Evolutionary conservation across 495 filamentous ascomycete species (phyloP).

Genomic region (Aspergillus haitiensis): DNA sequence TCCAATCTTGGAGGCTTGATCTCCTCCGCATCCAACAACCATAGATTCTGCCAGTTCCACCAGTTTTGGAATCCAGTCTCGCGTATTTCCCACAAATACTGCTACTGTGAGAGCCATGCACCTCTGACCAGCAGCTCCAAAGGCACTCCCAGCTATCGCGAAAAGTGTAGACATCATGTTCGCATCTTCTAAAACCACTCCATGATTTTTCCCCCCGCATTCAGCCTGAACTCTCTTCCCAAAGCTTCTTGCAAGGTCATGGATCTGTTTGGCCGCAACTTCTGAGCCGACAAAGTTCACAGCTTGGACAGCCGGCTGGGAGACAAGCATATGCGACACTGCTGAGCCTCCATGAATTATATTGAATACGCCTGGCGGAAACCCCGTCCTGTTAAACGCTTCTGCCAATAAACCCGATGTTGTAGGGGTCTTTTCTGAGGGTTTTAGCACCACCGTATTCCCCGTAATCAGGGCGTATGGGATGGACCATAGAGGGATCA

Average conservation of each 20-base stretch:
- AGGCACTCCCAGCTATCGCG: conserved; percentile 33
- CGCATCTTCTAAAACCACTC: conserved; percentile 32
- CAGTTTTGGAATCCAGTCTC: conserved; percentile 32
- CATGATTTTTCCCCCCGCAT: conserved; percentile 35
- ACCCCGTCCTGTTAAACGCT: conserved; percentile 24
- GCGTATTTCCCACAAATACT: conserved; percentile 31
- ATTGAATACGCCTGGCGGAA: conserved; percentile 34
- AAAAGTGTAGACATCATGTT: conserved; percentile 32
- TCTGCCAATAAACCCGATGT: conserved; percentile 25
- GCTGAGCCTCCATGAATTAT: conserved; percentile 29
- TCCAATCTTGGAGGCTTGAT: conserved; percentile 30
- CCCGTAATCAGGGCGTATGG: conserved; percentile 29
- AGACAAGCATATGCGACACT: conserved; percentile 22
- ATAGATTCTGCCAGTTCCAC: conserved; percentile 26
- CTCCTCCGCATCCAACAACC: conserved; percentile 27
- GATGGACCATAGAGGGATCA: conserved; percentile 28
- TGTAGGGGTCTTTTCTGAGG: conserved; percentile 28
- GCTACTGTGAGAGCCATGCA: conserved; percentile 34
- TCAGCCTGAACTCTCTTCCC: conserved; percentile 32
- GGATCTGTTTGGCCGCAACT: conserved; percentile 27
- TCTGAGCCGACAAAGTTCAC: conserved; percentile 35
- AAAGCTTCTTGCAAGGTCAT: conserved; percentile 26
- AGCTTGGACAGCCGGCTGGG: conserved; percentile 28
- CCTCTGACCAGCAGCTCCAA: conserved; percentile 34
- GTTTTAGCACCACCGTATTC: conserved; percentile 30